Conservation (phyloP, 1,139 yeast genomes). For the Suhomyces kunorum region DNA sequence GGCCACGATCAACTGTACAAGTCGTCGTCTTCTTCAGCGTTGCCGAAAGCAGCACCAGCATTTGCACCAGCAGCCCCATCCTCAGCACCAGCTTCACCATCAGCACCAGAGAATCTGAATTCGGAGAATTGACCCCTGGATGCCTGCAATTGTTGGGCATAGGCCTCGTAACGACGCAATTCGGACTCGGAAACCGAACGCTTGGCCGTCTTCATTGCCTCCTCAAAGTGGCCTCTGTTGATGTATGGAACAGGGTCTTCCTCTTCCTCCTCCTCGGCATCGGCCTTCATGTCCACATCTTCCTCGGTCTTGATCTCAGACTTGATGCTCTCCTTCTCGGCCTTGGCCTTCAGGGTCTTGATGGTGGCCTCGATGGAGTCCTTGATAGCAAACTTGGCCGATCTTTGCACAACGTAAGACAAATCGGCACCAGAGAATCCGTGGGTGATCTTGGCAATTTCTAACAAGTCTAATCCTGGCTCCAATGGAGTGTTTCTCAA, state of each 20-base stretch:
- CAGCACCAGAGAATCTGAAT: constrained; percentile 69
- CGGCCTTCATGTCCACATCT: constrained; percentile 64
- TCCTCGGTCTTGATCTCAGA: constrained; percentile 44
- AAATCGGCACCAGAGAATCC: constrained; percentile 99
- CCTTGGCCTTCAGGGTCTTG: constrained; percentile 54
- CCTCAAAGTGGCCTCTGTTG: constrained; percentile 91
- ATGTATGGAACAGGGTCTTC: constrained; percentile 95
- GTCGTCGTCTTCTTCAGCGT: constrained; percentile 91
- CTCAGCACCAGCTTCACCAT: constrained; percentile 31
- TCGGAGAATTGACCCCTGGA: constrained; percentile 89
- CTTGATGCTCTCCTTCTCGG: constrained; percentile 27
- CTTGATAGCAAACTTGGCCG: constrained; percentile 98
- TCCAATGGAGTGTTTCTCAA: constrained; percentile 97
- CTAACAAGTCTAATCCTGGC: constrained; percentile 86
- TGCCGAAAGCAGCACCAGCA: constrained; percentile 64
- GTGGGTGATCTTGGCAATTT: constrained; percentile 88
- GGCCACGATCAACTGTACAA: constrained; percentile 62
- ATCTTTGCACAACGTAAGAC: constrained; percentile 94
- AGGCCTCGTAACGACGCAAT: constrained; percentile 97
- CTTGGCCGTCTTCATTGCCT: constrained; percentile 99
- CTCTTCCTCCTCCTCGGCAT: constrained; percentile 49
- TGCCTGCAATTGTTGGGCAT: constrained; percentile 94
- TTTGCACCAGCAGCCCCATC: constrained; percentile 69
- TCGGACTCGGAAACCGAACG: constrained; percentile 97
- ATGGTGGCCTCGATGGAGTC: constrained; percentile 90